These are phyloP conservation scores for Cladosporium sp. DNA, from an alignment of 2,329 filamentous ascomycete species.

Conservation along the genomic window DNA sequence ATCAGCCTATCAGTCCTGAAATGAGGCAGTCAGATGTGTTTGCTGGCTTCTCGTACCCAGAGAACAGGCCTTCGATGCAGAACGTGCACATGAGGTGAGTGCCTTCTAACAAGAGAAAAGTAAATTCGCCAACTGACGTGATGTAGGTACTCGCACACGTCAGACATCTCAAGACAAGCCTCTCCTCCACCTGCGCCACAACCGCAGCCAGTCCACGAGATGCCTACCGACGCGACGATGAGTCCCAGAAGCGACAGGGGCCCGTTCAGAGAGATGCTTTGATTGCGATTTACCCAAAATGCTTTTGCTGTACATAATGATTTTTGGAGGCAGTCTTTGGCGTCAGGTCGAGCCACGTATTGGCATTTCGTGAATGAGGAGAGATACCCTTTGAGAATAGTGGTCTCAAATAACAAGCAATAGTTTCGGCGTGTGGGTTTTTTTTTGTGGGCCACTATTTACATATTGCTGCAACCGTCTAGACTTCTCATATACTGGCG, in stretches of 20 bases:
- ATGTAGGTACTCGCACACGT: neutral
- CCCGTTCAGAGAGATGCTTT: neutral
- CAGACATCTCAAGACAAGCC: constrained; percentile 5
- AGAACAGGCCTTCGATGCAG: neutral
- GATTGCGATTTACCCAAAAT: constrained; percentile 37
- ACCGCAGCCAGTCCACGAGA: constrained; percentile 1
- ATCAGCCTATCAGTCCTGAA: neutral
- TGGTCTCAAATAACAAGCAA: no score
- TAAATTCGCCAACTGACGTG: neutral
- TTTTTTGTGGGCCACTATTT: no score
- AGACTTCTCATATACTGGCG: no score
- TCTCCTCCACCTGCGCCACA: neutral
- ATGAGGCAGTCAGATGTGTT: constrained; percentile 8
- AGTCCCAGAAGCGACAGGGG: neutral
- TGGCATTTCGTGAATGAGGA: no score
- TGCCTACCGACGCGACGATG: neutral
- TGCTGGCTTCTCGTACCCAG: neutral
- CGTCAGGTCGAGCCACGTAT: no score
- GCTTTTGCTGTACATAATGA: neutral
- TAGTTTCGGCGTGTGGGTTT: no score
- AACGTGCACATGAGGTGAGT: constrained; percentile 5
- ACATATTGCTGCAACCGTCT: no score
- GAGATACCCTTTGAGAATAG: no score
- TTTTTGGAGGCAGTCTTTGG: neutral
- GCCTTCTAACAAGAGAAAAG: no score